Evolutionary conservation across 306 rosid species (phyloP), one percentile per base, ranked within the genome.

Genomic region (cucumber (Cucumis sativus)): DNA sequence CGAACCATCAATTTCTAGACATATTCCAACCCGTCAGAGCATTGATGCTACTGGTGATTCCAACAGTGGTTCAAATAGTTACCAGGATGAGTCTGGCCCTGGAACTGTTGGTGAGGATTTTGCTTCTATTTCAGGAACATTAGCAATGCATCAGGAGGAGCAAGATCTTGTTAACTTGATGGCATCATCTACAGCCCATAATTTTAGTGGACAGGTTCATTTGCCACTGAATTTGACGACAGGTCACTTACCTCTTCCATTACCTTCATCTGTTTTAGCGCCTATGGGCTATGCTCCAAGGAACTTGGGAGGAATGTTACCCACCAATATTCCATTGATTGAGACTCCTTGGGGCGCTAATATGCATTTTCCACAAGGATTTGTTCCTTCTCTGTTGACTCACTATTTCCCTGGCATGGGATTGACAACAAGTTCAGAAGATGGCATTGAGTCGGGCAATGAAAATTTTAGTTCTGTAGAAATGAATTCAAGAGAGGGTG

Each of bases 141-240:
- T 86, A 79, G 87, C 90, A 86, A 92, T 87, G 97, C 87, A 87
- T 54, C 97, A 92, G 78, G 97, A 91, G 82, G 99, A 92, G 83
- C 99, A 96, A 83, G 99, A 96, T 83, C 85, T 86, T 83, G 83
- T 91, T 75, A 96, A 89, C 82, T 86, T 96, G 89, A 89, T 92
- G 91, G 54, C 96, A 72, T 85, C 98, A 79, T 87, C 93, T 18
- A 18, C 86, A 4, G 84, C 88, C 63, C 96, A 87, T 78, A 88
- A 92, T 77, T 91, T 86, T 77, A 82, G 82, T 82, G 92, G 97
- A 65, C 98, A 83, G 75, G 85, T 85, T 84, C 93, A 88, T 79
- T 61, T 87, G 82, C 97, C 99, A 1, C 23, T 96, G 86, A 91
- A 84, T 83, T 39, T 96, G 83, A 82, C 88, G 64, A 79, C 97